Evolutionary conservation across 805 yeast species (phyloP).

Genomic region (Candida nanaspora): DNA sequence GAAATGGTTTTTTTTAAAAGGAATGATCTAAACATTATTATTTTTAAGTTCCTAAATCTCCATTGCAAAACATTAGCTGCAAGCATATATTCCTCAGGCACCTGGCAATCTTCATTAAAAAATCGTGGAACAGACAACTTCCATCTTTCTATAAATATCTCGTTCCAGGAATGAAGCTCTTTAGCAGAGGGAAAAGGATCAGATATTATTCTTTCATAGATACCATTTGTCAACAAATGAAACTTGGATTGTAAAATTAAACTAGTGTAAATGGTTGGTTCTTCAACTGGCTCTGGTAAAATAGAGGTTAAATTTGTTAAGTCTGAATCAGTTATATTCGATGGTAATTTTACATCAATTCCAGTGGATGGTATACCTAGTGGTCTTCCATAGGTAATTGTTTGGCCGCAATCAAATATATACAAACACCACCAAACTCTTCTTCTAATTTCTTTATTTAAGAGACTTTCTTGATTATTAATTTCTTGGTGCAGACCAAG

Average conservation of each 20-base stretch:
- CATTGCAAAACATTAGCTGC: slow-evolving; percentile 9
- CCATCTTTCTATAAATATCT: slow-evolving; percentile 8
- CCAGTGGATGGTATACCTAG: slow-evolving; percentile 12
- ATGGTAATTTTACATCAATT: slow-evolving; percentile 8
- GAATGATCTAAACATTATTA: slow-evolving; percentile 9
- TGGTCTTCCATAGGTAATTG: slow-evolving; percentile 61
- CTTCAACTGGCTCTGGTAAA: slow-evolving; percentile 1
- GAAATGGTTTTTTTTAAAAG: slow-evolving; percentile 4
- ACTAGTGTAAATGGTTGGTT: slow-evolving; percentile 10
- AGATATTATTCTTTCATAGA: slow-evolving; percentile 10
- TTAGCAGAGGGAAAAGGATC: slow-evolving; percentile 12
- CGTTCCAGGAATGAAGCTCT: slow-evolving; percentile 9
- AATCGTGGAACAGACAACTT: slow-evolving; percentile 4
- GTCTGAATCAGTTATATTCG: slow-evolving; percentile 7
- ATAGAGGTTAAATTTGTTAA: slow-evolving; percentile 4
- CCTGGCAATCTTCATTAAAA: slow-evolving; percentile 3
- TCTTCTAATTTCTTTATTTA: slow-evolving; percentile 48
- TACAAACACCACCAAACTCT: slow-evolving; percentile 65
- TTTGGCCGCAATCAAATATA: slow-evolving; percentile 55
- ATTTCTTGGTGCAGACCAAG: slow-evolving; percentile 55
- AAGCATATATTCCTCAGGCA: slow-evolving; percentile 3
- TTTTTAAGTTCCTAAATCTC: slow-evolving; percentile 9
- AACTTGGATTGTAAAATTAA: slow-evolving; percentile 7
- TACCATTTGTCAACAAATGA: slow-evolving; percentile 11
- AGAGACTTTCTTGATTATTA: slow-evolving; percentile 24